Base-by-base conservation (phyloP, 2,329 filamentous ascomycete genomes). In the Ambrosiella xylebori region DNA sequence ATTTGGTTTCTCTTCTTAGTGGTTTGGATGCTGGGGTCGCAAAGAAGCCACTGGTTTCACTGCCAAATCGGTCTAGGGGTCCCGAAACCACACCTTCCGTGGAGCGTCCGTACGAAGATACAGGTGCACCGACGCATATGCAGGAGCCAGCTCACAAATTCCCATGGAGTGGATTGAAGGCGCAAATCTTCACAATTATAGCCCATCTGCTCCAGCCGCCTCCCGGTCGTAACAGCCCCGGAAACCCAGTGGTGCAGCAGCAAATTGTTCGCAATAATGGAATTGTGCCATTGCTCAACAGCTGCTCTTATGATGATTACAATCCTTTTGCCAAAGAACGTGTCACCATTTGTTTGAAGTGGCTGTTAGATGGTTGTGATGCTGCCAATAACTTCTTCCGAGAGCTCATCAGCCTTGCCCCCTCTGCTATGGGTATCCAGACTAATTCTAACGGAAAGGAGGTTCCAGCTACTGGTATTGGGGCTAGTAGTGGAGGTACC, bases 311-410 rank as follows among this genome's bases (percentile, higher is more conserved):
- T 67, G 91, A 97, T 66, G 88, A 91, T 64, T 82, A 95, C 70
- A 96, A 96, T 66, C 88, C 89, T 0, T 96, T 91, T 67, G 90
- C 95, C 62, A 88, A 91, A 65, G 91, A 97, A 69, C 86, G 90
- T 63, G 87, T 88, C 2, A 88, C 90, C 54, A 83, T 95, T 67
- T 90, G 86, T 63, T 76, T 94, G n/a, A 90, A 91, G 67, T 94
- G 82, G 78, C 74, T 86, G 5, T 79, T 87, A 71, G 84, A 87
- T 64, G 85, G 84, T 11, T 88, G 83, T 61, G 78, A 83, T 38
- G 83, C 83, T 59, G 87, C 86, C 13, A 84, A 85, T 62, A 76
- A 80, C 38, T 85, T 86, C 64, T 80, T 90, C 56, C 76, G 82
- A 57, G 79, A 83, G 55, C 75, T 88, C 6, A 76, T 80, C 44